Evolutionary conservation across 768 basidiomycete genomes (phyloP).

Genomic region (Kockovaella imperatae): DNA sequence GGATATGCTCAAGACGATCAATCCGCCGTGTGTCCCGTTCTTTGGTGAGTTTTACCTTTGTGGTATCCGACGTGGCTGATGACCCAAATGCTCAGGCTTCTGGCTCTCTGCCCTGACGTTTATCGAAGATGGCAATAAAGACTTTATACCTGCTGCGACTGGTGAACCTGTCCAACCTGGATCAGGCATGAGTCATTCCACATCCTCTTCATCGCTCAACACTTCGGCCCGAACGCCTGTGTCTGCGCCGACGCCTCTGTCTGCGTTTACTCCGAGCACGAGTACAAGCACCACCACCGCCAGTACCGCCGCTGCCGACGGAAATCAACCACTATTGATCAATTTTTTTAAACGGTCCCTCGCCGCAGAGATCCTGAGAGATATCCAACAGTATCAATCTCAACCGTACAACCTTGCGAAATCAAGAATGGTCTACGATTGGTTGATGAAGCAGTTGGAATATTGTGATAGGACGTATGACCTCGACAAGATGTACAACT

Average conservation of each 20-base stretch:
- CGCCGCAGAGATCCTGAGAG: slow-evolving; percentile 90
- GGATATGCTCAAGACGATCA: slow-evolving; percentile 67
- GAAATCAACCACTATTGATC: slow-evolving; percentile 57
- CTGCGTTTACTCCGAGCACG: not conserved
- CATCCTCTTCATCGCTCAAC: slow-evolving; percentile 14
- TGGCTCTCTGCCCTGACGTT: slow-evolving; percentile 96
- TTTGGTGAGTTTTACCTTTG: slow-evolving; percentile 76
- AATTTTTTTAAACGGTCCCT: slow-evolving; percentile 95
- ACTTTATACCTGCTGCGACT: slow-evolving; percentile 51
- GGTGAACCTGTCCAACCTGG: not conserved
- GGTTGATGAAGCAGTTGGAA: slow-evolving; percentile 69
- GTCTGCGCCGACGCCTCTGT: not conserved
- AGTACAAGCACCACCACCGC: not conserved
- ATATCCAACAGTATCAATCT: slow-evolving; percentile 93
- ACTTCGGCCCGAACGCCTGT: slow-evolving; percentile 13
- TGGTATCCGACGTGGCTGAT: too few relatives aligned
- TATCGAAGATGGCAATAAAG: slow-evolving; percentile 91
- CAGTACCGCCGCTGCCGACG: slow-evolving; percentile 44
- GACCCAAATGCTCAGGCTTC: slow-evolving; percentile 59
- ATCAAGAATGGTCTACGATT: slow-evolving; percentile 60
- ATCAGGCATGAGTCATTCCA: not conserved
- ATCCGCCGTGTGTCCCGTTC: slow-evolving; percentile 93
- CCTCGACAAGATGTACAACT: slow-evolving; percentile 54
- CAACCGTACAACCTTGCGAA: slow-evolving; percentile 76
- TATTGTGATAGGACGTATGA: slow-evolving; percentile 50